phyloP scores from a whole-genome alignment of 1,139 yeast species.

The Eremothecium coryli region DNA sequence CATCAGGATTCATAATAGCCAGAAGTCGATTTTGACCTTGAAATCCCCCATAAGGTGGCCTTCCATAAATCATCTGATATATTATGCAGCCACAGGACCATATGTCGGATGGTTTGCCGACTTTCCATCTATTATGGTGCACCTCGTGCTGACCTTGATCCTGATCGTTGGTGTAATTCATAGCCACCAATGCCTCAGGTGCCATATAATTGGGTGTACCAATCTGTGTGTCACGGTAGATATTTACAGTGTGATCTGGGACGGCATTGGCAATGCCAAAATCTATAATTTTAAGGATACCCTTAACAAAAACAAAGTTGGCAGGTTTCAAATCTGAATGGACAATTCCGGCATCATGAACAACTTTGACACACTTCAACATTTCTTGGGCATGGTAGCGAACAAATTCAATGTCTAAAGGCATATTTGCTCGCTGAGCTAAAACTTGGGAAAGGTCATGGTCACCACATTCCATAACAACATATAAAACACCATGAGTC shows the following conservation, averaged over 20 bases:
- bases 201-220: slow-evolving; percentile 99
- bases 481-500: slow-evolving; percentile 50
- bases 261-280: slow-evolving; percentile 95
- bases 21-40: slow-evolving; percentile 70
- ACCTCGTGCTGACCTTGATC: slow-evolving; percentile 18
- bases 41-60: slow-evolving; percentile 80
- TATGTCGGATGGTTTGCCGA: slow-evolving; percentile 91
- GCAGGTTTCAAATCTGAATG: slow-evolving; percentile 97
- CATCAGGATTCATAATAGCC: slow-evolving; percentile 82
- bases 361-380: slow-evolving; percentile 75
- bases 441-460: slow-evolving; percentile 80
- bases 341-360: slow-evolving; percentile 79
- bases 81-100: slow-evolving; percentile 98
- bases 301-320: slow-evolving; percentile 79
- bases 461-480: slow-evolving; percentile 96
- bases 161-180: slow-evolving; percentile 33
- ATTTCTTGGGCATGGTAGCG: slow-evolving; percentile 75
- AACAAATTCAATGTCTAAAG: slow-evolving; percentile 69
- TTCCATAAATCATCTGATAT: slow-evolving; percentile 91
- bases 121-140: slow-evolving; percentile 56
- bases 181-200: slow-evolving; percentile 79
- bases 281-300: slow-evolving; percentile 79
- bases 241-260: slow-evolving; percentile 84
- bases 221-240: slow-evolving; percentile 82
- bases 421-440: slow-evolving; percentile 43